These are phyloP conservation scores for Mortierella sp. DNA, from an alignment of 371 early-diverging fungal genomes.

Conservation along the genomic window DNA sequence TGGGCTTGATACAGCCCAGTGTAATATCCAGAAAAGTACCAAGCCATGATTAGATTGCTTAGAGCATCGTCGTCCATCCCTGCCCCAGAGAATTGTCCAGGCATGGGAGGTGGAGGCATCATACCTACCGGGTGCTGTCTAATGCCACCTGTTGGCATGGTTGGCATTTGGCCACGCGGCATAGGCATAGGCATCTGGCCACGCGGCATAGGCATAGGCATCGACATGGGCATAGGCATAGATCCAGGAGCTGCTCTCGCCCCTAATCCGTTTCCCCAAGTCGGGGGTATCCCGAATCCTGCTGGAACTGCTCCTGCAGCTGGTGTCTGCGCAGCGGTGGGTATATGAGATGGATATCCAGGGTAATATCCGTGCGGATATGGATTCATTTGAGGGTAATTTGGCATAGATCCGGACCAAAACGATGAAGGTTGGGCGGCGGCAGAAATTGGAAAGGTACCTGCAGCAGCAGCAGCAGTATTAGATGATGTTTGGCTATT, in stretches of 20 bases:
- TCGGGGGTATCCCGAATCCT: background rate
- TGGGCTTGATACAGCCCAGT: slow-evolving; percentile 75
- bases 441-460: background rate
- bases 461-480: slow-evolving; percentile 1
- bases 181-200: background rate
- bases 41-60: slow-evolving; percentile 77
- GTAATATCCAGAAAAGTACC: slow-evolving; percentile 86
- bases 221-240: background rate
- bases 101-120: slow-evolving; percentile 18
- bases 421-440: background rate
- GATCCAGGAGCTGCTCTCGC: background rate
- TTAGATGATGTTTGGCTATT: background rate
- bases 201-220: background rate
- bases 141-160: background rate
- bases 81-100: slow-evolving; percentile 19
- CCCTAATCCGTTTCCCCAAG: background rate
- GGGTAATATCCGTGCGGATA: slow-evolving; percentile 16
- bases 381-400: background rate
- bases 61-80: slow-evolving; percentile 65
- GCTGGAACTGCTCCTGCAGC: background rate
- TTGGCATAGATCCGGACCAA: slow-evolving; percentile 4
- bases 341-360: slow-evolving; percentile 3
- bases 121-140: background rate
- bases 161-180: background rate
- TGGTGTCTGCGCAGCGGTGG: too few relatives aligned